A percentile compares a stretch with the other conserved stretches of the same genome.
Conservation (phyloP, 345 rosid species). For the Populus davidiana region DNA sequence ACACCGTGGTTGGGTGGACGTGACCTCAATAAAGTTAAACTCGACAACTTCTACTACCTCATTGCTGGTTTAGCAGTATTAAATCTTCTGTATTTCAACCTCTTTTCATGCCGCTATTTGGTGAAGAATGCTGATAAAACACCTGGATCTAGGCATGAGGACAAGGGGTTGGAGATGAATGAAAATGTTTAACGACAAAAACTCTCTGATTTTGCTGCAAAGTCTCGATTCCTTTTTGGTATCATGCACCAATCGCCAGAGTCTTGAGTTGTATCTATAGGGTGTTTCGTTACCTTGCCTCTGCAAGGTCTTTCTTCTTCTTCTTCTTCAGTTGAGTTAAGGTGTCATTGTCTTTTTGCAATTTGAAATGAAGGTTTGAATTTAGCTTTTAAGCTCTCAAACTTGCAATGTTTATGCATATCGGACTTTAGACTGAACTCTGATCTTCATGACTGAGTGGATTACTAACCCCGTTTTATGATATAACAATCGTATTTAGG, state of each 20-base stretch:
- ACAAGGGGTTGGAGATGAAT: not conserved
- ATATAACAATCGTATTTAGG: no score
- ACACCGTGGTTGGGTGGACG: constrained; percentile 56
- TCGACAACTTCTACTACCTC: constrained; percentile 50
- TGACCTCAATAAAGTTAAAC: constrained; percentile 53
- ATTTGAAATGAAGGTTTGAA: not conserved
- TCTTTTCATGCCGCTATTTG: constrained; percentile 40
- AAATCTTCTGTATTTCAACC: constrained; percentile 54
- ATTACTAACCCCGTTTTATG: no score
- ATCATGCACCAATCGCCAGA: not conserved
- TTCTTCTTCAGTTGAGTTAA: not conserved
- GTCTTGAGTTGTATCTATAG: not conserved
- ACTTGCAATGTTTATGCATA: not conserved
- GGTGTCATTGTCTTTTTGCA: no score
- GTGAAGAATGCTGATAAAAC: not conserved
- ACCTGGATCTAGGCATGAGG: not conserved
- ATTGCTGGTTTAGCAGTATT: constrained; percentile 37
- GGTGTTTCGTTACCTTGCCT: not conserved
- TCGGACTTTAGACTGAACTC: not conserved
- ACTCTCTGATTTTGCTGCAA: not conserved
- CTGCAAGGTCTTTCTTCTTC: not conserved
- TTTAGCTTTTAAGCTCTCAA: not conserved
- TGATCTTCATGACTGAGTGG: not conserved
- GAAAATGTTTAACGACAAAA: not conserved
- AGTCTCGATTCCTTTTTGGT: not conserved